Conservation (phyloP, 495 filamentous ascomycete species). For the Penicillium samsonianum region DNA sequence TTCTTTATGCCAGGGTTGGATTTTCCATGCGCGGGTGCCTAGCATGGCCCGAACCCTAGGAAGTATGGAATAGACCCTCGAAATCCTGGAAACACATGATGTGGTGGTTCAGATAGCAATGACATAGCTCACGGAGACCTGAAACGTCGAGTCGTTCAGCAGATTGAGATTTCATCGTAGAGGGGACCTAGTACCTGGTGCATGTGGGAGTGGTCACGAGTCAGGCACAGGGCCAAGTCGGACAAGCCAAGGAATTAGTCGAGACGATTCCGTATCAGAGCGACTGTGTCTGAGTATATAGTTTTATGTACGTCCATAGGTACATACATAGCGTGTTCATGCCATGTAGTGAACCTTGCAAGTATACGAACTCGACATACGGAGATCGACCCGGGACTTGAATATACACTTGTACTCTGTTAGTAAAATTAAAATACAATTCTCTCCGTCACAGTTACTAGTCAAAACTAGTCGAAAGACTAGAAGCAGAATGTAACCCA, state of each 20-base stretch:
- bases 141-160: slow-evolving; percentile 1
- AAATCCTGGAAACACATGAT: neutral
- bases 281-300: neutral
- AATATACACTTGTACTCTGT: no score
- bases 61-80: neutral
- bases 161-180: slow-evolving; percentile 15
- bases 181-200: neutral
- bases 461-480: neutral
- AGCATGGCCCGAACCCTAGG: neutral
- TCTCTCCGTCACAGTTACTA: neutral
- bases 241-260: neutral
- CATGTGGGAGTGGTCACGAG: neutral
- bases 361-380: neutral
- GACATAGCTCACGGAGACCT: slow-evolving; percentile 1
- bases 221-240: slow-evolving; percentile 2
- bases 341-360: neutral
- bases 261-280: neutral
- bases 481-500: neutral
- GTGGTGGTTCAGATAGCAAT: slow-evolving; percentile 12
- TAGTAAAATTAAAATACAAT: neutral
- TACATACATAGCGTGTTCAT: neutral
- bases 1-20: slow-evolving; percentile 4
- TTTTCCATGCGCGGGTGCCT: neutral
- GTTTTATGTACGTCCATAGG: neutral
- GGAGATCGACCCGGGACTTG: neutral